Evolutionary conservation across 306 rosid genomes (phyloP), one percentile per base, ranked within the genome.

Genomic region (Canavalia gladiata): DNA sequence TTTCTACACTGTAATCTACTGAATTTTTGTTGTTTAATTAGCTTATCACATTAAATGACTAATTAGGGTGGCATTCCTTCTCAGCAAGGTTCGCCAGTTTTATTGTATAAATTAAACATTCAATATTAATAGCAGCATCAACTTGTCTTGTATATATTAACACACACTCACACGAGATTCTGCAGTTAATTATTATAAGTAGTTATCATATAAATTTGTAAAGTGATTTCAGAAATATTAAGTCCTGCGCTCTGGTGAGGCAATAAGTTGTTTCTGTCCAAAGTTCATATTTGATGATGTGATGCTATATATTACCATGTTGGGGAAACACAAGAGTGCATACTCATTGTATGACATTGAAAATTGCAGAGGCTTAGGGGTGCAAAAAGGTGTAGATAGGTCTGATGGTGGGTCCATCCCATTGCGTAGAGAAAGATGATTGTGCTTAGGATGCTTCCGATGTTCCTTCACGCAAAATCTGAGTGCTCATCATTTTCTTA

Each of bases 361-460:
- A 51, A 11, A 51, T 25, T 51, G 3, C 7, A 13, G 49, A n/a
- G 25, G 0, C 57, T 50, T 31, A 57, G 55, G 55, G 56, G 30
- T 50, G 62, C 13, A 71, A 50, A 13, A 47, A 12, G 4, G 28
- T 28, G 6, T 35, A 5, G 13, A 6, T n/a, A 45, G 28, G 41
- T 45, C 56, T 45, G 29, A 30, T 9, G 9, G 39, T 18, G 74
- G 56, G 74, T 45, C 59, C 30, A 4, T 6, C 59, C 3, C 7
- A 29, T 11, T 6, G 52, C 30, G 47, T 60, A 47, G 81, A 1
- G 7, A 7, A 69, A 34, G 30, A 64, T 76, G 4, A 29, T 64
- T 64, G 31, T 35, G 31, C 33, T 52, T 68, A 60, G 39, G 84
- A 66, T 83, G 72, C 18, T 76, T 85, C 77, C 13, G 29, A 12